Evolutionary conservation across 805 yeast species (phyloP).

Genomic region (Teunomyces gatunensis): DNA sequence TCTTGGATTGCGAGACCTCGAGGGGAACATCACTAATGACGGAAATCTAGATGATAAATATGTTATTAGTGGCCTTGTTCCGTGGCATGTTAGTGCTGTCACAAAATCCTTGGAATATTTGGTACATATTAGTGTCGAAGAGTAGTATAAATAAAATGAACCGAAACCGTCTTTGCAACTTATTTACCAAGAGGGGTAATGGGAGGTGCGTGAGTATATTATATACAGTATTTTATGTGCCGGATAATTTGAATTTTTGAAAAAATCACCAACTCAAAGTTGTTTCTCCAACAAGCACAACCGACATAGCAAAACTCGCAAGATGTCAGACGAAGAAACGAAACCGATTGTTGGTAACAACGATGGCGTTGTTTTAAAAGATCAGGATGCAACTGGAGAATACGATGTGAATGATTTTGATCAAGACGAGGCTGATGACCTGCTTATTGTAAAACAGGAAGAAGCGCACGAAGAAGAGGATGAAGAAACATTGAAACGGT

Average conservation of each 20-base stretch:
- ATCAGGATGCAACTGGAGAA: not conserved
- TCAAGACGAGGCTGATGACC: constrained; percentile 11
- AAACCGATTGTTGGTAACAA: not conserved
- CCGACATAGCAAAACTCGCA: not conserved
- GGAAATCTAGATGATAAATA: constrained; percentile 6
- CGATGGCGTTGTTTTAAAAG: not conserved
- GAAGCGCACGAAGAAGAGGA: constrained; percentile 8
- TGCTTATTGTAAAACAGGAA: constrained; percentile 13
- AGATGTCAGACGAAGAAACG: constrained; percentile 4
- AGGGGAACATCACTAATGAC: constrained; percentile 11
- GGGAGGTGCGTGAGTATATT: not conserved
- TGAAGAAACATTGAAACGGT: constrained; percentile 5
- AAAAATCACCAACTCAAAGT: not conserved
- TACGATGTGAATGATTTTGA: constrained; percentile 2
- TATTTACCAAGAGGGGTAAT: not conserved
- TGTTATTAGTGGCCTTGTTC: constrained; percentile 42
- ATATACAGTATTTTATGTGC: not conserved
- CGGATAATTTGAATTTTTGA: not conserved
- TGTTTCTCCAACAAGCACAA: not conserved
- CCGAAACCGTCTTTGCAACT: not conserved
- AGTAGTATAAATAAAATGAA: not conserved
- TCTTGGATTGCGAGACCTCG: constrained; percentile 28
- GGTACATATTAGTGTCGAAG: constrained; percentile 53
- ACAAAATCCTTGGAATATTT: constrained; percentile 56
- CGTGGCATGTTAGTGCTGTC: constrained; percentile 75